A percentile compares a stretch with the other conserved stretches of the same genome.
These are phyloP conservation scores for Fusarium proliferatum DNA, from an alignment of 2,329 filamentous ascomycete species.

Conservation along the genomic window DNA sequence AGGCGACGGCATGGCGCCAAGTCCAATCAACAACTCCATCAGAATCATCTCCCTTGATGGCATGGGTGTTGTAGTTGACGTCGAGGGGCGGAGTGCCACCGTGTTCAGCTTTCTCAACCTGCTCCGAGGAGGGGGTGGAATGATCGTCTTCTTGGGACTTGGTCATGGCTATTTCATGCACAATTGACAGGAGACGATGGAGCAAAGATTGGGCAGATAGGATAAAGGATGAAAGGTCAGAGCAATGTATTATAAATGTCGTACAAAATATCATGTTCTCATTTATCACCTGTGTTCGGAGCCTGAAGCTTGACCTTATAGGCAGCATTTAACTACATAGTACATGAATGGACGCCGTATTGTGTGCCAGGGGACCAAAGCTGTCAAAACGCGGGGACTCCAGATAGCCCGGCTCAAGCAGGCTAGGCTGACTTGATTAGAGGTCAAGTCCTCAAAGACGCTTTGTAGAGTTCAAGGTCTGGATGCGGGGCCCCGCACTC, in stretches of 20 bases:
- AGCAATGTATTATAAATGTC: neutral
- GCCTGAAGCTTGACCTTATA: too few species aligned
- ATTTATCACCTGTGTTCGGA: too few species aligned
- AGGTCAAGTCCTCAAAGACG: rapidly evolving
- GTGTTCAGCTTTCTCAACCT: neutral
- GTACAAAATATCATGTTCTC: neutral
- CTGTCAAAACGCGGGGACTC: neutral
- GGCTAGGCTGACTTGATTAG: neutral
- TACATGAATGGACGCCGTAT: neutral
- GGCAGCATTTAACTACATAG: too few species aligned
- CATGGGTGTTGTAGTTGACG: neutral
- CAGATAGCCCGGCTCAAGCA: neutral
- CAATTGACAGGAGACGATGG: too few species aligned
- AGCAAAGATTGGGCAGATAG: rapidly evolving
- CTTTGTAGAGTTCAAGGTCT: neutral
- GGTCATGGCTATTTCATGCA: neutral
- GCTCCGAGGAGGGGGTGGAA: neutral
- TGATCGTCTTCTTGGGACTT: neutral
- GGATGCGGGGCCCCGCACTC: neutral
- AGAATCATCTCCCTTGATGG: neutral
- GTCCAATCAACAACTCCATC: neutral
- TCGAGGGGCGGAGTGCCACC: neutral
- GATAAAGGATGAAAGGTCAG: rapidly evolving
- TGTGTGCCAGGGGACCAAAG: neutral
- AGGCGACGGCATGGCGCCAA: neutral